Base-by-base conservation (phyloP, 257 asterid genomes). In the Voacanga thouarsii region DNA sequence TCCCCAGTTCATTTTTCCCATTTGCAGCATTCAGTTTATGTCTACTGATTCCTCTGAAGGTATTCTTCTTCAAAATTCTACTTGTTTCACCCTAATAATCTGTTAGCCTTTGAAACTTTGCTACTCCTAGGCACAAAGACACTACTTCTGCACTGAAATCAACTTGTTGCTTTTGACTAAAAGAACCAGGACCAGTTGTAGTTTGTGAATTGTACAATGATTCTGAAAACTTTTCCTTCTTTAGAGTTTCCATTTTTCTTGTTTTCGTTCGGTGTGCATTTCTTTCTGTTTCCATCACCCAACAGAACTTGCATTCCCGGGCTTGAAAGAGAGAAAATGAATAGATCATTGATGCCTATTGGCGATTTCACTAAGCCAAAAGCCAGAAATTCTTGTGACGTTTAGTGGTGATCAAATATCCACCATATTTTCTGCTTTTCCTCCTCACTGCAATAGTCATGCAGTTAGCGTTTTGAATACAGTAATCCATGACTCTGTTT, bases 321-420 rank as follows among this genome's bases (percentile, higher is more conserved):
- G 28, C 72, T 39, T 18, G 9, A 19, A 68, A 66, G 14, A 68
- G 28, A 37, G 5, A 18, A 39, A 5, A 19, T 1, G n/a, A 60
- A 60, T 23, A 6, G 33, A 61, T 21, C 3, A 60, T 60, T 12
- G 0, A 57, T 57, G 1, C 6, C 3, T 6, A 5, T 55, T 1
- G 24, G 21, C 1, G n/a, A 53, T 2, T 30, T 30, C 37, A 39
- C 85, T 86, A 94, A 64, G 98, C 98, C 79, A 94, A 87, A 80
- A 92, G 97, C 97, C 98, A 94, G 79, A 94, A 92, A 9, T 92
- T 88, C 88, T 94, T 94, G 92, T 94, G 97, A 45, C 96, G 89
- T 77, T 92, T 94, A 12, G 98, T 92, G 19, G 97, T 94, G 85
- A 94, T 94, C 75, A 92, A 83, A 78, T 92, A 94, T 44, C 98